phyloP scores from a whole-genome alignment of 192 early-diverging fungal species.

The Chytriomyces confervae region DNA sequence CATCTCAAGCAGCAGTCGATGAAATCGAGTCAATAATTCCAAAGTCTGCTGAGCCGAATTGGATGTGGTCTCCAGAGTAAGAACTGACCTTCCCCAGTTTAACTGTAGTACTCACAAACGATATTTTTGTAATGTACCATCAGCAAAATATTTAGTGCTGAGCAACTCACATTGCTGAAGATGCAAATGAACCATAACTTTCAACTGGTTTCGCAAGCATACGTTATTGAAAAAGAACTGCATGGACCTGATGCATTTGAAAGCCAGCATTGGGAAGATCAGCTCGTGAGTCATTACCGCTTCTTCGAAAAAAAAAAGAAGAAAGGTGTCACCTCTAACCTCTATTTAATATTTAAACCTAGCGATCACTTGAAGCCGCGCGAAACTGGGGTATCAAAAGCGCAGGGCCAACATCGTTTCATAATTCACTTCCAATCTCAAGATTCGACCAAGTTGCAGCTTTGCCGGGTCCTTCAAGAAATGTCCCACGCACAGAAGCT shows the following conservation, averaged over 20 bases:
- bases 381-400: constrained; percentile 18
- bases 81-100: background rate
- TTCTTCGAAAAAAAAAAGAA: background rate
- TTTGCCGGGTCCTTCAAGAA: background rate
- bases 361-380: constrained; percentile 2
- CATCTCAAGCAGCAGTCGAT: background rate
- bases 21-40: background rate
- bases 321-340: background rate
- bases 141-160: constrained; percentile 26
- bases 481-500: background rate
- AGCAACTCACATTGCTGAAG: constrained; percentile 19
- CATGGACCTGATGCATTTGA: constrained; percentile 26
- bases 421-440: constrained; percentile 4
- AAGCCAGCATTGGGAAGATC: constrained; percentile 25
- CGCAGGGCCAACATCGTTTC: constrained; percentile 10
- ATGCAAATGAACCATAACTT: constrained; percentile 31
- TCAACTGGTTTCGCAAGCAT: constrained; percentile 31
- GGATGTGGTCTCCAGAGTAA: constrained; percentile 4
- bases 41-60: background rate
- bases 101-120: background rate
- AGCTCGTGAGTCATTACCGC: constrained; percentile 5
- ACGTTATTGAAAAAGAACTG: constrained; percentile 26
- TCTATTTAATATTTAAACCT: background rate
- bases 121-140: background rate
- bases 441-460: constrained; percentile 1